phyloP scores from a whole-genome alignment of 2,329 filamentous ascomycete genomes.

The Phyllosticta paracitricarpa region DNA sequence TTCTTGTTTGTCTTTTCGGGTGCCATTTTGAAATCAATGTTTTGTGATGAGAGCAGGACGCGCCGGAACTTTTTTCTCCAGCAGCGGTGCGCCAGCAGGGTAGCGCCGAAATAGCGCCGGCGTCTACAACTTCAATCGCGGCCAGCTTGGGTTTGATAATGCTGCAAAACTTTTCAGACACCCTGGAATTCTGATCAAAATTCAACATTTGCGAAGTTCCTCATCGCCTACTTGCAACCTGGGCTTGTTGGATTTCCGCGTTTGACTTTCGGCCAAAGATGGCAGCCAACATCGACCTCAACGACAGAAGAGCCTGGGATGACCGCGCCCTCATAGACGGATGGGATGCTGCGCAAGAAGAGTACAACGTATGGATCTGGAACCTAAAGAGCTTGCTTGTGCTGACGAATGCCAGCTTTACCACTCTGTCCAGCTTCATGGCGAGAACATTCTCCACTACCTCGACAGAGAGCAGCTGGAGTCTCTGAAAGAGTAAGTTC shows the following conservation, averaged over 20 bases:
- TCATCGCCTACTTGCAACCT: not conserved
- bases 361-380: conserved; percentile 23
- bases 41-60: conserved; percentile 11
- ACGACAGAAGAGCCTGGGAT: conserved; percentile 22
- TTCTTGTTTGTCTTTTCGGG: conserved; percentile 46
- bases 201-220: not conserved
- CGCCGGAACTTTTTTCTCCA: conserved; percentile 17
- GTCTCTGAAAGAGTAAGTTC: conserved; percentile 13
- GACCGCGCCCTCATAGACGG: conserved; percentile 26
- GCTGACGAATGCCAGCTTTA: conserved; percentile 20
- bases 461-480: conserved; percentile 20
- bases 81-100: not conserved
- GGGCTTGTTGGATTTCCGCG: not conserved
- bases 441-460: conserved; percentile 27
- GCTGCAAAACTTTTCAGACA: too few relatives aligned
- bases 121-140: not conserved
- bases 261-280: not conserved
- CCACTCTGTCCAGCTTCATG: conserved; percentile 27
- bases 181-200: not conserved
- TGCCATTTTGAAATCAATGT: conserved; percentile 36
- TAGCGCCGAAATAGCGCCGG: conserved; percentile 7
- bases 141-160: too few relatives aligned
- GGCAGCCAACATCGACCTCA: conserved; percentile 1
- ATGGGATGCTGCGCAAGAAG: conserved; percentile 26
- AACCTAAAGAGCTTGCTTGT: not conserved